A percentile compares a stretch with the other conserved stretches of the same genome.
These are phyloP conservation scores for Mortierella sp. DNA, from an alignment of 371 early-diverging fungal species.

Conservation along the genomic window DNA sequence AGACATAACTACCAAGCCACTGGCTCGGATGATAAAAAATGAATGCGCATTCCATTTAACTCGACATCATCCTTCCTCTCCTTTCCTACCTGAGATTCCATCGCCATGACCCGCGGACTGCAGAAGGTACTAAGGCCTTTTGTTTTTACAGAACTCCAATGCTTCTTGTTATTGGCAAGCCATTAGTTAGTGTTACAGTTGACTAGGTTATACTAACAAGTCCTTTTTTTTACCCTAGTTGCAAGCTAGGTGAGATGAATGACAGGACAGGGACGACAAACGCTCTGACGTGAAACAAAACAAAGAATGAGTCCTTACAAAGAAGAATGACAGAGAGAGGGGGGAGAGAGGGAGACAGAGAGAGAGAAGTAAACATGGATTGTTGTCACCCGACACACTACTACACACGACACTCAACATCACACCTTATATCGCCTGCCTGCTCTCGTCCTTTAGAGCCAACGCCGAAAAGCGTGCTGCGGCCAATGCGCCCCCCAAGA, in stretches of 20 bases:
- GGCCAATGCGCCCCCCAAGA: constrained; percentile 56
- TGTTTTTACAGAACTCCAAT: neutral
- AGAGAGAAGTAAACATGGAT: neutral
- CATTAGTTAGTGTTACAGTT: neutral
- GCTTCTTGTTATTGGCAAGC: neutral
- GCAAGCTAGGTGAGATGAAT: constrained; percentile 50
- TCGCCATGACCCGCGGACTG: constrained; percentile 54
- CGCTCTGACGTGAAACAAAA: neutral
- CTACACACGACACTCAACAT: neutral
- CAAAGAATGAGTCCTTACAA: neutral
- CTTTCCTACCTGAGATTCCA: neutral
- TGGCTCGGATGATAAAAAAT: neutral
- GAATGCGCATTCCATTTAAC: neutral
- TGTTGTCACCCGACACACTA: neutral
- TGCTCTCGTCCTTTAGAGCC: constrained; percentile 34
- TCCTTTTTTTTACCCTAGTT: constrained; percentile 17
- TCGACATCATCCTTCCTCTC: neutral
- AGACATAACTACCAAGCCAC: neutral
- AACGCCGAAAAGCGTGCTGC: constrained; percentile 57
- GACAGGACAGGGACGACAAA: constrained; percentile 1
- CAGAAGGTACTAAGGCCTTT: constrained; percentile 33
- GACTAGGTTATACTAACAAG: neutral
- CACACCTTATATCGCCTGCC: neutral
- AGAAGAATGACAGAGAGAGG: neutral
- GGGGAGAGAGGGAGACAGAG: neutral